A percentile compares a stretch with the other conserved stretches of the same genome.
Evolutionary conservation across 306 rosid species (phyloP).

Genomic region (Cucurbita moschata): DNA sequence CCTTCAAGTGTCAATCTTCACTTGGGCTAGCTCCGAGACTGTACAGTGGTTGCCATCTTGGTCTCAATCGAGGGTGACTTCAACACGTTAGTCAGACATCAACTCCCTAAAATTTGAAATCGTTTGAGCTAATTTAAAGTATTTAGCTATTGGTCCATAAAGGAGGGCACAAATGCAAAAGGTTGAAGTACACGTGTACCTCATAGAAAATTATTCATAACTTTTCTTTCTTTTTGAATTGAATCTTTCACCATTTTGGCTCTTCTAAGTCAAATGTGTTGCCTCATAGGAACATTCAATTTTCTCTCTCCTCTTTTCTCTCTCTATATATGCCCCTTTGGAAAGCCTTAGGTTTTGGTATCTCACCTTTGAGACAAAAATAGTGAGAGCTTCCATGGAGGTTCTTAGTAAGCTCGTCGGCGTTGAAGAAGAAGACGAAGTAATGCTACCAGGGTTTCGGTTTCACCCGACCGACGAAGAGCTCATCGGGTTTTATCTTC

Average conservation of each 20-base stretch:
- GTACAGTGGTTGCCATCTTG: too few species aligned
- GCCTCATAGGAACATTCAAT: neutral
- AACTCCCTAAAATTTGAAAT: too few species aligned
- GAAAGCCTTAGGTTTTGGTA: neutral
- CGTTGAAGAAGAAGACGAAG: slow-evolving; percentile 28
- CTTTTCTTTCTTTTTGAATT: neutral
- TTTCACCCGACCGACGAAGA: slow-evolving; percentile 94
- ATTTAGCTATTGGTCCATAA: too few species aligned
- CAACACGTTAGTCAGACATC: too few species aligned
- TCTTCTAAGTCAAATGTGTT: neutral
- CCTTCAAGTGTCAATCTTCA: too few species aligned
- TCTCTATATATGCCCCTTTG: neutral
- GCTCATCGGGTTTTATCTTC: slow-evolving; percentile 74
- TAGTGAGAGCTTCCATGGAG: neutral
- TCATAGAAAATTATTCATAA: too few species aligned
- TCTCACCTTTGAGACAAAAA: neutral
- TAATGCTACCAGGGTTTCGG: slow-evolving; percentile 72
- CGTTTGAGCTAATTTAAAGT: too few species aligned
- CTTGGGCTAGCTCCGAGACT: too few species aligned
- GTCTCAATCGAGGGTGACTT: too few species aligned
- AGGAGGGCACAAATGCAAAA: too few species aligned
- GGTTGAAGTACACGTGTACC: too few species aligned
- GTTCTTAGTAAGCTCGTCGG: neutral
- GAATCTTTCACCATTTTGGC: neutral
- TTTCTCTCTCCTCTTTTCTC: neutral